phyloP scores from a whole-genome alignment of 768 basidiomycete genomes.

The Tephrocybe sp. region DNA sequence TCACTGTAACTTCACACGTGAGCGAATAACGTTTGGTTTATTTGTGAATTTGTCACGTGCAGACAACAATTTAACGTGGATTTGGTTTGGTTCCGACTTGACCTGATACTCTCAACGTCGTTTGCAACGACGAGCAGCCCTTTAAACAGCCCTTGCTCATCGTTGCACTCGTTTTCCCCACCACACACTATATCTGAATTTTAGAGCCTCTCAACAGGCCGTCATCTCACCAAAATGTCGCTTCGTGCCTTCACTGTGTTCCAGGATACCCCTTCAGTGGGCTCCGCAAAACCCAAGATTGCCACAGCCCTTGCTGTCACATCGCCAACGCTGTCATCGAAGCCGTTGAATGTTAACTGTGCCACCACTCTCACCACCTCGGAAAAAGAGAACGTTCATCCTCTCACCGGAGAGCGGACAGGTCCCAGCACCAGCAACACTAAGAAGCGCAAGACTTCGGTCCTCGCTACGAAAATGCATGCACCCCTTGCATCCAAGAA shows the following conservation, averaged over 20 bases:
- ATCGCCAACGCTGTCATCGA: slow-evolving; percentile 25
- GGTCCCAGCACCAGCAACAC: slow-evolving; percentile 31
- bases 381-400: slow-evolving; percentile 82
- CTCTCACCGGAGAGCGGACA: slow-evolving; percentile 65
- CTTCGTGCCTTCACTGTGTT: slow-evolving; percentile 62
- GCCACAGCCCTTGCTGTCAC: slow-evolving; percentile 25
- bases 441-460: slow-evolving; percentile 67
- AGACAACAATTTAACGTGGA: slow-evolving; percentile 17
- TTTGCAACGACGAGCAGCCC: slow-evolving; percentile 9
- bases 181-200: background rate
- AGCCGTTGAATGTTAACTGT: slow-evolving; percentile 17
- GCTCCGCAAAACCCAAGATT: slow-evolving; percentile 29
- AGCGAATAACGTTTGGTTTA: slow-evolving; percentile 2
- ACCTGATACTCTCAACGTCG: slow-evolving; percentile 16
- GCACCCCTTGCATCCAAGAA: slow-evolving; percentile 36
- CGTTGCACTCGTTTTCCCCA: slow-evolving; percentile 3
- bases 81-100: slow-evolving; percentile 18
- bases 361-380: slow-evolving; percentile 34
- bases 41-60: slow-evolving; percentile 13
- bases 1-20: too few species aligned
- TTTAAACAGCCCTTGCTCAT: slow-evolving; percentile 3
- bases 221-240: slow-evolving; percentile 40
- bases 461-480: slow-evolving; percentile 53
- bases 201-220: slow-evolving; percentile 5
- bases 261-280: slow-evolving; percentile 48